Evolutionary conservation across 2,329 filamentous ascomycete species (phyloP), one percentile per base, ranked within the genome.

Genomic region (Aschersonia sp.): DNA sequence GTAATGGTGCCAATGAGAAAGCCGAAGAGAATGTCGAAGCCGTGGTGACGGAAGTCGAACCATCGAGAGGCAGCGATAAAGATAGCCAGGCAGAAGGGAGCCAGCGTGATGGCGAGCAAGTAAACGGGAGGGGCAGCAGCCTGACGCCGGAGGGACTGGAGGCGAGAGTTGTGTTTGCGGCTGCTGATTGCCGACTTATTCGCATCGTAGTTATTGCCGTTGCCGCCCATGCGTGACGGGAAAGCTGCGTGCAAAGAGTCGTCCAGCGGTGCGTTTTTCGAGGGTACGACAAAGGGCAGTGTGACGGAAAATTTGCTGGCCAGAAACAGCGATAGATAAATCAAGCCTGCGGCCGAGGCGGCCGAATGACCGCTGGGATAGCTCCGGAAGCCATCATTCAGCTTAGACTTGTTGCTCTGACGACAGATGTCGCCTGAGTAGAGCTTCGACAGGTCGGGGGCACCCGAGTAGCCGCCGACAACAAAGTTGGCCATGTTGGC

Each of bases 21-120:
- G n/a, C 91, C 91, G 52, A 85, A 87, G 2, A 96, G 66, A 54
- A 96, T 85, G 54, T 97, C 91, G 61, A 95, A 91, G n/a, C 83
- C 89, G 61, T 91, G 85, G 63, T 97, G 91, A 40, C 86, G 80
- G 67, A 83, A 94, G 63, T 96, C 83, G 51, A 83, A 89, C 76
- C 84, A 97, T 9, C 91, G 84, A 1, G 87, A 91, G 31, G 82
- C 78, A n/a, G 83, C 75, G 52, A 96, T 84, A 67, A 89, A 95
- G 52, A 89, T 76, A 4, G 89, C 84, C 1, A 78, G 69, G 49
- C 80, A 83, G 53, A 89, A 76, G 2, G 89, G 89, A 1, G 86
- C 64, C 20, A 88, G 69, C 2, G 80, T 74, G 35, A 91, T 62
- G 43, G 82, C 68, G 9, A 94, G 72, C 2, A 92, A 79, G 59